Conservation (phyloP, 805 yeast genomes). For the Candida dajiaensis region DNA sequence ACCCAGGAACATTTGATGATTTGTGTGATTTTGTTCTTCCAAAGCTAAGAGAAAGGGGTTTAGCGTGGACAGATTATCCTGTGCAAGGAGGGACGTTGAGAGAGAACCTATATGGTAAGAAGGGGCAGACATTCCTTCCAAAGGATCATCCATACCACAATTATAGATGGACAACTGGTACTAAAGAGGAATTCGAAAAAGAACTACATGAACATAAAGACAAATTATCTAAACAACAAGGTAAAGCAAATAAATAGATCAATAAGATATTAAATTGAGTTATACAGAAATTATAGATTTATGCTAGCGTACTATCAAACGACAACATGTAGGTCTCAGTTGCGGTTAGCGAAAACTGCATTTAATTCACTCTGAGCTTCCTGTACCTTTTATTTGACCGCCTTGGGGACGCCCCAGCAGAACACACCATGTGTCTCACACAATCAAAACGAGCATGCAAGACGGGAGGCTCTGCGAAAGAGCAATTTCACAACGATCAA, state of each 20-base stretch:
- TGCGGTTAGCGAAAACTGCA: conserved; percentile 31
- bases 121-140: conserved; percentile 15
- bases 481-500: not conserved
- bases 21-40: conserved; percentile 31
- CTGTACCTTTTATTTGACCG: not conserved
- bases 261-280: not conserved
- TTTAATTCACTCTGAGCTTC: not conserved
- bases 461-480: not conserved
- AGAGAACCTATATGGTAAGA: conserved; percentile 22
- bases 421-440: not conserved
- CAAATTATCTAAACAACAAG: conserved; percentile 2
- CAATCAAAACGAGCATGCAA: not conserved
- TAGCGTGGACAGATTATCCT: conserved; percentile 30
- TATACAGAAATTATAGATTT: conserved; percentile 14
- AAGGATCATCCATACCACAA: conserved; percentile 12
- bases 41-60: conserved; percentile 29
- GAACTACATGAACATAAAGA: conserved; percentile 4
- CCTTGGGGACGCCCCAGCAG: not conserved
- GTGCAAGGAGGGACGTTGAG: conserved; percentile 29
- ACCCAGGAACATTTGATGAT: conserved; percentile 35
- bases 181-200: conserved; percentile 24
- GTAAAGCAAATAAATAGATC: not conserved
- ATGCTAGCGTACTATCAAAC: conserved; percentile 29
- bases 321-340: conserved; percentile 26
- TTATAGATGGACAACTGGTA: conserved; percentile 21